phyloP scores from a whole-genome alignment of 2,329 filamentous ascomycete species.

The Beauveria brongniartii region DNA sequence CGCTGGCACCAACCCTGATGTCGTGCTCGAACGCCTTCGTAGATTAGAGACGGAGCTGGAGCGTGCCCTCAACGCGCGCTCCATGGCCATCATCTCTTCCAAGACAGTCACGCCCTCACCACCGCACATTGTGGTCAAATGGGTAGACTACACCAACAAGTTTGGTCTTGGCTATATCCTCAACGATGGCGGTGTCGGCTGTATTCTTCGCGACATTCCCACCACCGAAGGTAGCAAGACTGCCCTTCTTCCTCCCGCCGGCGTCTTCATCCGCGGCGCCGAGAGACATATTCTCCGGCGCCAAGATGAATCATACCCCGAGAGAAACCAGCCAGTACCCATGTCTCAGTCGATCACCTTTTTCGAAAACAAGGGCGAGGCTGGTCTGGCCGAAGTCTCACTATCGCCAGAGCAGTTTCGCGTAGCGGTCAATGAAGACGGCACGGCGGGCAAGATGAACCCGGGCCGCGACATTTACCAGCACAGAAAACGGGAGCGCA shows the following conservation, averaged over 20 bases:
- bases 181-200: slow-evolving; percentile 73
- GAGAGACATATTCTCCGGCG: slow-evolving; percentile 61
- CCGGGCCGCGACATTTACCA: slow-evolving; percentile 57
- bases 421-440: slow-evolving; percentile 46
- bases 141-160: slow-evolving; percentile 85
- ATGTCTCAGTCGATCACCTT: slow-evolving; percentile 59
- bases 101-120: slow-evolving; percentile 46
- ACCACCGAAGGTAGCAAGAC: slow-evolving; percentile 41
- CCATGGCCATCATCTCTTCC: slow-evolving; percentile 51
- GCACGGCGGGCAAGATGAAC: slow-evolving; percentile 52
- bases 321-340: slow-evolving; percentile 55
- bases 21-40: slow-evolving; percentile 46
- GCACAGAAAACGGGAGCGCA: slow-evolving; percentile 56
- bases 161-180: slow-evolving; percentile 79
- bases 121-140: slow-evolving; percentile 63
- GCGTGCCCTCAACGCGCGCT: slow-evolving; percentile 53
- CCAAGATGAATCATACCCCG: slow-evolving; percentile 45
- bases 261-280: slow-evolving; percentile 62
- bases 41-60: slow-evolving; percentile 54
- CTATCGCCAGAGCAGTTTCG: slow-evolving; percentile 57
- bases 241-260: slow-evolving; percentile 57
- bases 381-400: slow-evolving; percentile 54
- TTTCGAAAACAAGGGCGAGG: slow-evolving; percentile 61
- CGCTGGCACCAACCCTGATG: slow-evolving; percentile 47
- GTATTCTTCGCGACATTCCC: slow-evolving; percentile 51